A percentile compares a stretch with the other conserved stretches of the same genome.
These are phyloP conservation scores for Lycium ferocissimum DNA, from an alignment of 257 asterid genomes.

Conservation along the genomic window DNA sequence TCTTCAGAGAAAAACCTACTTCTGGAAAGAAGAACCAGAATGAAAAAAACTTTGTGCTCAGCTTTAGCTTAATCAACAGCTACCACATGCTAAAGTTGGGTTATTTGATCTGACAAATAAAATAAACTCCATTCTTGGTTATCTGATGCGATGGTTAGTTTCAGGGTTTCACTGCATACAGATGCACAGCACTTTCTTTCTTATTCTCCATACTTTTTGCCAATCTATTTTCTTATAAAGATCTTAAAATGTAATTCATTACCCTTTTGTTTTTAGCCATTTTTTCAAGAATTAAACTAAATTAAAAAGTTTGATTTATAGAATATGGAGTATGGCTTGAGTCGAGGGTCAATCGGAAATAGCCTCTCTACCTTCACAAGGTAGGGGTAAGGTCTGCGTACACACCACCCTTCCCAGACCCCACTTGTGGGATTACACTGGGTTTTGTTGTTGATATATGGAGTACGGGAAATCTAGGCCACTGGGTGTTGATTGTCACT, in stretches of 20 bases:
- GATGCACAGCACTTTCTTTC: slow-evolving; percentile 17
- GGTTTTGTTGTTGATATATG: background rate
- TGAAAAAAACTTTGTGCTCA: background rate
- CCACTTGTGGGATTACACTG: too few species aligned
- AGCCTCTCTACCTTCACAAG: too few species aligned
- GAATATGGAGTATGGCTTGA: background rate
- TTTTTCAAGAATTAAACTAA: background rate
- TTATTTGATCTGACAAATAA: background rate
- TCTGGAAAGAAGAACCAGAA: background rate
- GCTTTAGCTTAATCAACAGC: background rate
- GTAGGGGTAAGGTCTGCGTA: too few species aligned
- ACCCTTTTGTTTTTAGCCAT: background rate
- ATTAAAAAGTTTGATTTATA: background rate
- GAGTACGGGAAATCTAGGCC: background rate
- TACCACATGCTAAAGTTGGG: slow-evolving; percentile 15
- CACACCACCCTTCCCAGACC: too few species aligned
- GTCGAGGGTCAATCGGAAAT: too few species aligned
- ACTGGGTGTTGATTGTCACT: slow-evolving; percentile 7
- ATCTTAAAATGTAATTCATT: background rate
- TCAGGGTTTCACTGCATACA: background rate
- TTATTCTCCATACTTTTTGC: background rate
- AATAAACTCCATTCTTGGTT: background rate
- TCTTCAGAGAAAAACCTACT: background rate
- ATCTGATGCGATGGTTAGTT: background rate
- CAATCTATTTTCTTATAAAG: background rate